Percentiles rank a stretch among this genome's conserved stretches.
Conservation (phyloP, 768 basidiomycete species). For the Suillus brevipes region DNA sequence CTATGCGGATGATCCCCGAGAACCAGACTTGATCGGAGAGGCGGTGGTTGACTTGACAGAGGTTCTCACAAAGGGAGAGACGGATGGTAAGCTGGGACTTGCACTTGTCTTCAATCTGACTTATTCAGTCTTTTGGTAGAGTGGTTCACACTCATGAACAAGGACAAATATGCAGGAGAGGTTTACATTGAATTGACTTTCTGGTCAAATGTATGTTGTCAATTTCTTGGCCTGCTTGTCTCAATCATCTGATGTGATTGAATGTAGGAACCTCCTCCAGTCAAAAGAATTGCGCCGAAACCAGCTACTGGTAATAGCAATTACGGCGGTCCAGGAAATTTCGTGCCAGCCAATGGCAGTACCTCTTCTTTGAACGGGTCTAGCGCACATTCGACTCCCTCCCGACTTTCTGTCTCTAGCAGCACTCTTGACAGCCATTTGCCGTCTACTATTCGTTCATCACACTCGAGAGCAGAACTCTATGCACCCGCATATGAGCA, state of each 20-base stretch:
- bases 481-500: constrained; percentile 78
- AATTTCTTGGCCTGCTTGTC: constrained; percentile 5
- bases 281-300: constrained; percentile 58
- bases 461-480: constrained; percentile 64
- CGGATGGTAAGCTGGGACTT: constrained; percentile 70
- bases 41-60: constrained; percentile 83
- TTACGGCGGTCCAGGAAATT: constrained; percentile 79
- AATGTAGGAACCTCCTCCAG: constrained; percentile 74
- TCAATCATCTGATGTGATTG: constrained; percentile 4
- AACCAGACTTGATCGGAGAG: constrained; percentile 96
- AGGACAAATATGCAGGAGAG: constrained; percentile 93
- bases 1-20: constrained; percentile 93
- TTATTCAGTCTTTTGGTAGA: constrained; percentile 49
- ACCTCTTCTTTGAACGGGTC: constrained; percentile 26
- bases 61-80: constrained; percentile 92
- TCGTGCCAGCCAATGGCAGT: constrained; percentile 52
- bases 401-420: constrained; percentile 21
- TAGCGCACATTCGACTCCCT: constrained; percentile 14
- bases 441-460: constrained; percentile 61
- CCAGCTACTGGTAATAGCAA: constrained; percentile 53
- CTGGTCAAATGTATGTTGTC: constrained; percentile 79
- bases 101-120: constrained; percentile 4
- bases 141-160: constrained; percentile 90
- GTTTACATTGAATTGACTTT: constrained; percentile 96
- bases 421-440: constrained; percentile 48